Conservation (phyloP, 176 grass and related monocot species). For the Chrysopogon serrulatus region DNA sequence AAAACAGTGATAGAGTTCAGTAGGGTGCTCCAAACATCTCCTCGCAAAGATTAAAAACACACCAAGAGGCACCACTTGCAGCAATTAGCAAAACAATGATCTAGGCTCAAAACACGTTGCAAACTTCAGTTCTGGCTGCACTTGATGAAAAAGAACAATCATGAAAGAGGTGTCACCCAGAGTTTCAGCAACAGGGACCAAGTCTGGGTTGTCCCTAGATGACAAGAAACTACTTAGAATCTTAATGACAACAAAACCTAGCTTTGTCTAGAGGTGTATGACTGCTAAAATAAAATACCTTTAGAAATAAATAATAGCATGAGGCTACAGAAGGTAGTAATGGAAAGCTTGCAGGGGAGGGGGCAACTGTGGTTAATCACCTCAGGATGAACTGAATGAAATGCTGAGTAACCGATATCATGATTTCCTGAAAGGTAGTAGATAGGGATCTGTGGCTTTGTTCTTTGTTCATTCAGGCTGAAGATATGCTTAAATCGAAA, state of each 20-base stretch:
- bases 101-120: background rate
- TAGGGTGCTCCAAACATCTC: background rate
- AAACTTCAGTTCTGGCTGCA: background rate
- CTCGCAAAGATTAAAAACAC: background rate
- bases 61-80: background rate
- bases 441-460: slow-evolving; percentile 48
- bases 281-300: background rate
- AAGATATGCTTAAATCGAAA: slow-evolving; percentile 94
- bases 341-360: background rate
- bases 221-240: background rate
- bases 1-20: background rate
- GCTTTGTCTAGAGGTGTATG: background rate
- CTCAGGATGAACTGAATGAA: slow-evolving; percentile 64
- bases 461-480: slow-evolving; percentile 62
- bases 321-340: slow-evolving; percentile 12
- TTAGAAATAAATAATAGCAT: background rate
- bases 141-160: background rate
- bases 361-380: slow-evolving; percentile 32
- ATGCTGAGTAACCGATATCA: slow-evolving; percentile 84
- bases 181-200: background rate
- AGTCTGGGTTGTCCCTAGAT: background rate
- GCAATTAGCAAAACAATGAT: background rate
- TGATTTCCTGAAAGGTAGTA: slow-evolving; percentile 97
- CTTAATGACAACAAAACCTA: background rate
- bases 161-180: background rate